Conservation (phyloP, 176 grass and related monocot species). For the Cocos nucifera region DNA sequence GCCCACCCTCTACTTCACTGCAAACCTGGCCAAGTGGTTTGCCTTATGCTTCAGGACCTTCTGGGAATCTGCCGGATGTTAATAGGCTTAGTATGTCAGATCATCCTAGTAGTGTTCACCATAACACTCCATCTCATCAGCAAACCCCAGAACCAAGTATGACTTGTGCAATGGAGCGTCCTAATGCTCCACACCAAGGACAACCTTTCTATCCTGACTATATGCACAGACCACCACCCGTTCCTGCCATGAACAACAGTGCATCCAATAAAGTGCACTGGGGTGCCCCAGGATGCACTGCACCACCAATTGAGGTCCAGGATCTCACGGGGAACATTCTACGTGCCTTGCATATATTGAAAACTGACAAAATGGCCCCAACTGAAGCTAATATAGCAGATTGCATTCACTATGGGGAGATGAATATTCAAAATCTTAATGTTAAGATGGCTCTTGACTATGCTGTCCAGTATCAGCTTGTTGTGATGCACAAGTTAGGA, state of each 20-base stretch:
- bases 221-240: conserved; percentile 41
- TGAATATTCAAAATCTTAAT: conserved; percentile 53
- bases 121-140: conserved; percentile 22
- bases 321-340: conserved; percentile 38
- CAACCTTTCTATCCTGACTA: conserved; percentile 46
- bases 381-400: conserved; percentile 80
- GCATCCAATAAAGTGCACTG: conserved; percentile 31
- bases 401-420: conserved; percentile 60
- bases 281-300: conserved; percentile 27
- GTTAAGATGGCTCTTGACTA: conserved; percentile 50
- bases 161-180: conserved; percentile 41
- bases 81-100: conserved; percentile 40
- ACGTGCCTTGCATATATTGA: conserved; percentile 61
- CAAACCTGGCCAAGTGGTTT: conserved; percentile 45
- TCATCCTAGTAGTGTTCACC: conserved; percentile 38
- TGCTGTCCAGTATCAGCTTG: conserved; percentile 41
- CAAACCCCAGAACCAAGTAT: conserved; percentile 30
- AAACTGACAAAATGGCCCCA: conserved; percentile 64
- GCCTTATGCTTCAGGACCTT: conserved; percentile 25
- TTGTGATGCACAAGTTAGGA: conserved; percentile 58
- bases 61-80: conserved; percentile 42
- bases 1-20: conserved; percentile 18
- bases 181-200: conserved; percentile 33
- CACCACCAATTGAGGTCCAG: conserved; percentile 37
- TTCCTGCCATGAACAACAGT: conserved; percentile 28